These are phyloP conservation scores for Austroboletus novae-zelandiae DNA, from an alignment of 1,284 basidiomycete genomes.

Conservation along the genomic window DNA sequence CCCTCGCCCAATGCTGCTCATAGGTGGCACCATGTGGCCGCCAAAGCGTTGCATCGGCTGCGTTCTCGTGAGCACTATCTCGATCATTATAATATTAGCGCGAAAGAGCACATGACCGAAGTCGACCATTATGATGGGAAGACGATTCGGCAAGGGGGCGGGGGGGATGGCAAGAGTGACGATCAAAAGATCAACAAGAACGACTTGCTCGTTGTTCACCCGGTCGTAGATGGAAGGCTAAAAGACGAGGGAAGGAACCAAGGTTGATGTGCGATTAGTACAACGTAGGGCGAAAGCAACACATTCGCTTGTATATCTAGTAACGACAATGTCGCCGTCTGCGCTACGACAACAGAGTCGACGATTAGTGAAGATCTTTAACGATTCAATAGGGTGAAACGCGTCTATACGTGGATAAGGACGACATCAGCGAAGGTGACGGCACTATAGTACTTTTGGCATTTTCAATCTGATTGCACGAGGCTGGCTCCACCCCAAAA, in stretches of 20 bases:
- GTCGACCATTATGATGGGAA: constrained; percentile 74
- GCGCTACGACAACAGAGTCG: too few species aligned
- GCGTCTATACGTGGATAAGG: too few species aligned
- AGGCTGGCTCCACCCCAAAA: too few species aligned
- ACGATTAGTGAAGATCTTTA: too few species aligned
- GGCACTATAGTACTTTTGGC: too few species aligned
- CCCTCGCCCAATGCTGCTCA: constrained; percentile 30
- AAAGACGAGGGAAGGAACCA: constrained; percentile 52
- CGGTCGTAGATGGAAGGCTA: constrained; percentile 70
- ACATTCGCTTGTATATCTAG: too few species aligned
- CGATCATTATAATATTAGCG: constrained; percentile 59
- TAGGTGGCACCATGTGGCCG: constrained; percentile 50
- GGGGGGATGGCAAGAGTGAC: constrained; percentile 27
- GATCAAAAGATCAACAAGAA: constrained; percentile 37
- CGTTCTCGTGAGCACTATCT: constrained; percentile 55
- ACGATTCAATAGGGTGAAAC: too few species aligned
- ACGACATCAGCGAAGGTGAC: too few species aligned
- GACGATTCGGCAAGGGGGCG: constrained; percentile 38
- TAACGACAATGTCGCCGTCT: too few species aligned
- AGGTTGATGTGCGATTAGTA: too few species aligned
- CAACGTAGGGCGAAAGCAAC: too few species aligned
- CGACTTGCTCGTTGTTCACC: constrained; percentile 65
- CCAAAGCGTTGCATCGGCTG: constrained; percentile 44
- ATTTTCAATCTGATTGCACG: too few species aligned
- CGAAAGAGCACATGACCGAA: constrained; percentile 73